Percentiles rank a stretch among this genome's conserved stretches.
phyloP scores from a whole-genome alignment of 257 asterid genomes.

The Phtheirospermum japonicum region DNA sequence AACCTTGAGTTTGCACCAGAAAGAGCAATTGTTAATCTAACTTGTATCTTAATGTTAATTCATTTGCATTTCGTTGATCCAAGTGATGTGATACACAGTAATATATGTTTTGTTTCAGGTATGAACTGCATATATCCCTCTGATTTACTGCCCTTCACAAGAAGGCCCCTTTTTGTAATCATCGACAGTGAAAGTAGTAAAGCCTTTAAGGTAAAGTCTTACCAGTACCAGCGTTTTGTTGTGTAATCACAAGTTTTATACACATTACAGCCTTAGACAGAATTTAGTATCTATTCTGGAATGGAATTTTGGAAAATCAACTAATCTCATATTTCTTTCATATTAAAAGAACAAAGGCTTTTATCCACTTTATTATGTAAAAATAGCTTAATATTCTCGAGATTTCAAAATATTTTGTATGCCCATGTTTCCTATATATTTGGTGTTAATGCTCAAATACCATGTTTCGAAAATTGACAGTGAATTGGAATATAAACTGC shows the following conservation, averaged over 20 bases:
- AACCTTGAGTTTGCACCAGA: constrained; percentile 25
- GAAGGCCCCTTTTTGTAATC: constrained; percentile 83
- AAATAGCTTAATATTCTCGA: neutral
- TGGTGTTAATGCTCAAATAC: neutral
- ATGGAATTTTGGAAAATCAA: neutral
- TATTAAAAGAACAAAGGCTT: no score
- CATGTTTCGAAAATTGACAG: neutral
- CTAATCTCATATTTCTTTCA: no score
- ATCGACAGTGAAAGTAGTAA: constrained; percentile 85
- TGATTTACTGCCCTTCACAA: constrained; percentile 87
- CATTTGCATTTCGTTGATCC: constrained; percentile 14
- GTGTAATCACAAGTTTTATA: constrained; percentile 6
- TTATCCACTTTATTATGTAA: no score
- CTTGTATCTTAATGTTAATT: constrained; percentile 14
- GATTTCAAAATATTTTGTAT: neutral
- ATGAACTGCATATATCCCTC: constrained; percentile 78
- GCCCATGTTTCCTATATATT: neutral
- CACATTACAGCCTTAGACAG: constrained; percentile 18
- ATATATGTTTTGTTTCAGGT: constrained; percentile 52
- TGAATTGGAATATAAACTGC: constrained; percentile 8
- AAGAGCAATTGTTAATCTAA: constrained; percentile 5
- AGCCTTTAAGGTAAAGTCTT: constrained; percentile 68
- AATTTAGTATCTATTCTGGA: neutral
- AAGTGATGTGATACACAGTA: constrained; percentile 26
- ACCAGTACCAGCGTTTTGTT: constrained; percentile 18